Conservation (phyloP, 169 alveolate genomes). For the Plasmodium billcollinsi region DNA sequence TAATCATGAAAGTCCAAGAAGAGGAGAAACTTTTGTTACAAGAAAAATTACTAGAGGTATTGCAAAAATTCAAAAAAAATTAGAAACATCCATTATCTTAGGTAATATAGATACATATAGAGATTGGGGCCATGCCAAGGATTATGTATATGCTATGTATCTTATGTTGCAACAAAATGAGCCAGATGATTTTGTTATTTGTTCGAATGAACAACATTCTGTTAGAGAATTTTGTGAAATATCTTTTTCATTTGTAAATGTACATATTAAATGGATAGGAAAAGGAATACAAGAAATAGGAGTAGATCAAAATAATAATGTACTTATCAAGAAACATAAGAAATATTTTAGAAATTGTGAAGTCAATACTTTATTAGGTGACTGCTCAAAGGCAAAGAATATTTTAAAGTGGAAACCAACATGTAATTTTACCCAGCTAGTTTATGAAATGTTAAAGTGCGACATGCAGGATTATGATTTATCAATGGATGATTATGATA, state of each 20-base stretch:
- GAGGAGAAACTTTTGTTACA: slow-evolving; percentile 88
- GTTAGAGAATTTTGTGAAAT: slow-evolving; percentile 80
- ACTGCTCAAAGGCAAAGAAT: slow-evolving; percentile 79
- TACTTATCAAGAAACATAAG: slow-evolving; percentile 36
- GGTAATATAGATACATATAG: slow-evolving; percentile 87
- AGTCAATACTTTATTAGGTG: slow-evolving; percentile 81
- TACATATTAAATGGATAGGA: slow-evolving; percentile 78
- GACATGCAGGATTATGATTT: slow-evolving; percentile 73
- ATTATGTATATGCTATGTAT: slow-evolving; percentile 88
- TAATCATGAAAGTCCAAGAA: slow-evolving; percentile 89
- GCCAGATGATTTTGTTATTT: slow-evolving; percentile 85
- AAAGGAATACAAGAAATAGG: slow-evolving; percentile 81
- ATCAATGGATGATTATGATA: slow-evolving; percentile 47
- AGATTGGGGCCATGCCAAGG: slow-evolving; percentile 91
- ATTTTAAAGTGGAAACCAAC: slow-evolving; percentile 80
- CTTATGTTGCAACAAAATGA: slow-evolving; percentile 82
- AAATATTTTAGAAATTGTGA: slow-evolving; percentile 83
- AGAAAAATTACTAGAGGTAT: slow-evolving; percentile 84
- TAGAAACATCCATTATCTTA: slow-evolving; percentile 30
- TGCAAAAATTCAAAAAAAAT: slow-evolving; percentile 79
- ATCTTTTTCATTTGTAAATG: slow-evolving; percentile 75
- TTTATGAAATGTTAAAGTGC: slow-evolving; percentile 80
- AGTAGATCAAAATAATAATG: slow-evolving; percentile 40
- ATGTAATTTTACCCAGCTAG: slow-evolving; percentile 63
- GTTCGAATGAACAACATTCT: slow-evolving; percentile 79